Base-by-base conservation (phyloP, 345 rosid species). In the Arabis hirsuta region DNA sequence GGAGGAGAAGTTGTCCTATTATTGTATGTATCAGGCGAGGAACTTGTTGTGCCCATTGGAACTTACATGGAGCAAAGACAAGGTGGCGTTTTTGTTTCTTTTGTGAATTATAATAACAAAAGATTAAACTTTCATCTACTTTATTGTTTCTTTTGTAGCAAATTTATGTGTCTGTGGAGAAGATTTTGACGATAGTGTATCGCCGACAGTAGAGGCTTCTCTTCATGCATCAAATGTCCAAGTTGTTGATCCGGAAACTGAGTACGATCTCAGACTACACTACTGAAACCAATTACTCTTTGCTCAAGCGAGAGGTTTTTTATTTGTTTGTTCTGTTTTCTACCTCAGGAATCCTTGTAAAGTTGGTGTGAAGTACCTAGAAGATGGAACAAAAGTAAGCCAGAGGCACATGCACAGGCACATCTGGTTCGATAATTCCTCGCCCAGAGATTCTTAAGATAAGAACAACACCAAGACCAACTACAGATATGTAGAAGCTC, bases 311-410 rank as follows among this genome's bases (percentile, higher is more conserved):
- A 55, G n/a, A 32, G 51, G 3, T 57, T 14, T 50, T 55, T 52
- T 32, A 72, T 44, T 2, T 65, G 1, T 67, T 5, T 44, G 1
- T 39, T 47, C 53, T 55, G 44, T n/a, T 70, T 14, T 47, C 39
- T 64, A 2, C 39, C 79, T 72, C 84, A 90, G 99, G 85, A 87
- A 67, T 52, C 99, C 97, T 26, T 87, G 94, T 71, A 96, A 96
- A 79, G 87, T 96, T 51, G 98, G 98, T 62, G 56, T 62, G 19
- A 87, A 67, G 78, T 96, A 90, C 69, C 82, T 96, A 44, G 99
- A 90, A 80, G 98, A 96, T 79, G 99, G 99, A 67, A 92, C 97
- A 14, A 96, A 96, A 81, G 98, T 96, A 38, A 38, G 82, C 98
- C 5, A 88, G 96, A 85, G 99, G 98, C 46, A 69, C 55, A 68